Evolutionary conservation across 345 rosid species (phyloP).

Genomic region (Luvunga scandens): DNA sequence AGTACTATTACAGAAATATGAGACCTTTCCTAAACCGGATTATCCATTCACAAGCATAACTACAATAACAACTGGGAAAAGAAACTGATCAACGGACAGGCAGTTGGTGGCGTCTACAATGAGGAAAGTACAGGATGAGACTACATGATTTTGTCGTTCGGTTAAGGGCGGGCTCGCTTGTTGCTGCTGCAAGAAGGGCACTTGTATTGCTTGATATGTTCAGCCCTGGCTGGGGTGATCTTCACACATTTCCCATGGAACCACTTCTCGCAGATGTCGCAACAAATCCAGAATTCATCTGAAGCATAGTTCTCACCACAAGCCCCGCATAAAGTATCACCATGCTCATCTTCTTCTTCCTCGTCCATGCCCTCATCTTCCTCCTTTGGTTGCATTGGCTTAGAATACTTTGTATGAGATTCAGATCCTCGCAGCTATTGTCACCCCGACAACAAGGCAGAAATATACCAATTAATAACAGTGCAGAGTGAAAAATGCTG

Average conservation of each 20-base stretch:
- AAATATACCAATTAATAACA: neutral
- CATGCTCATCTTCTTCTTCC: slow-evolving; percentile 58
- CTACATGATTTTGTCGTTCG: neutral
- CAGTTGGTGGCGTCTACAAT: slow-evolving; percentile 8
- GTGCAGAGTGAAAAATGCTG: neutral
- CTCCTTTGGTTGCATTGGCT: slow-evolving; percentile 30
- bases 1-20: neutral
- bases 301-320: slow-evolving; percentile 75
- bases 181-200: slow-evolving; percentile 74
- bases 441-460: slow-evolving; percentile 1
- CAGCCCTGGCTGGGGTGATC: slow-evolving; percentile 69
- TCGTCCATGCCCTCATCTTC: slow-evolving; percentile 52
- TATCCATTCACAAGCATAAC: slow-evolving; percentile 20
- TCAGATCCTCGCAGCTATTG: slow-evolving; percentile 32
- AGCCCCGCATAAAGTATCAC: slow-evolving; percentile 59
- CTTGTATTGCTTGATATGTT: slow-evolving; percentile 63
- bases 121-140: slow-evolving; percentile 3
- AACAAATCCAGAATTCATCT: slow-evolving; percentile 84
- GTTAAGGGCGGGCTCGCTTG: slow-evolving; percentile 59
- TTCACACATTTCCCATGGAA: slow-evolving; percentile 73
- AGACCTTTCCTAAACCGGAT: slow-evolving; percentile 7
- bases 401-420: slow-evolving; percentile 38
- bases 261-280: slow-evolving; percentile 77
- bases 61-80: neutral
- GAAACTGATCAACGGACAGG: slow-evolving; percentile 15